Percentiles rank a stretch among this genome's conserved stretches.
Evolutionary conservation across 2,329 filamentous ascomycete genomes (phyloP).

Genomic region (Aplosporella prunicola): DNA sequence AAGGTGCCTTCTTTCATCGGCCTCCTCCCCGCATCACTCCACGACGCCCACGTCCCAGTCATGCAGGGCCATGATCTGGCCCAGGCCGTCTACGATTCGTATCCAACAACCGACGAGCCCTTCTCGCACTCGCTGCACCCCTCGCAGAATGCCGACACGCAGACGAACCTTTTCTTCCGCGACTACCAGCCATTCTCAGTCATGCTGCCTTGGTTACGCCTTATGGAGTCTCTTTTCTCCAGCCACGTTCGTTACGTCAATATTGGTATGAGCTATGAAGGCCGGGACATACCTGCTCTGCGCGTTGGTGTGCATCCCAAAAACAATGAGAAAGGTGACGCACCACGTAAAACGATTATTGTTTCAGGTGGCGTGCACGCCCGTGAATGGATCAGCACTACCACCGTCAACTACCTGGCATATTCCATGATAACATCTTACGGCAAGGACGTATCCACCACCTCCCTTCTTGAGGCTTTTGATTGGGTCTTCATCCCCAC

Average conservation of each 20-base stretch:
- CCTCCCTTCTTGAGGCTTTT: slow-evolving; percentile 69
- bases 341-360: slow-evolving; percentile 64
- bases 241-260: slow-evolving; percentile 63
- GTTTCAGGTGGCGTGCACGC: slow-evolving; percentile 84
- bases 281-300: slow-evolving; percentile 74
- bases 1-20: slow-evolving; percentile 65
- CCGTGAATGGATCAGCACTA: slow-evolving; percentile 91
- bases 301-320: slow-evolving; percentile 58
- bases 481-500: slow-evolving; percentile 85
- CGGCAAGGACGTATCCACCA: slow-evolving; percentile 60
- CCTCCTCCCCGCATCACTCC: slow-evolving; percentile 66
- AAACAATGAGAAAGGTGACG: slow-evolving; percentile 36
- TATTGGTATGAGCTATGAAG: slow-evolving; percentile 81
- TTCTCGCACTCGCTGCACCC: slow-evolving; percentile 21
- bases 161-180: slow-evolving; percentile 69
- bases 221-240: slow-evolving; percentile 83
- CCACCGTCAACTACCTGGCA: slow-evolving; percentile 81
- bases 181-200: slow-evolving; percentile 85
- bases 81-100: slow-evolving; percentile 66
- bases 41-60: slow-evolving; percentile 60
- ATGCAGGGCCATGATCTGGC: slow-evolving; percentile 64
- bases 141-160: slow-evolving; percentile 15
- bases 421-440: slow-evolving; percentile 81
- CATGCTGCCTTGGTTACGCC: slow-evolving; percentile 82
- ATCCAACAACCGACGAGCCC: slow-evolving; percentile 42